These are phyloP conservation scores for thale cress (Arabidopsis thaliana) DNA, from an alignment of 345 rosid genomes.

Conservation along the genomic window DNA sequence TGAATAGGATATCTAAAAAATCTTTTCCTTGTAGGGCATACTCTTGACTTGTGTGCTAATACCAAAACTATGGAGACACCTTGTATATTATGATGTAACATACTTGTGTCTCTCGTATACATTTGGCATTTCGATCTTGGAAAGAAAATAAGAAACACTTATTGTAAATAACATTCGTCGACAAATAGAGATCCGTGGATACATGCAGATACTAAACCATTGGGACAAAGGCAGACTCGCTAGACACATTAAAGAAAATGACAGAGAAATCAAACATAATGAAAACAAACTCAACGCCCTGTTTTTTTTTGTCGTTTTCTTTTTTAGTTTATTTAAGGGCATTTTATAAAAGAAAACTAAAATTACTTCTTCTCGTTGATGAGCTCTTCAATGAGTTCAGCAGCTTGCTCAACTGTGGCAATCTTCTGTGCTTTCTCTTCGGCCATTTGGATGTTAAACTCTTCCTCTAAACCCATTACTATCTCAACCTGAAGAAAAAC, in stretches of 20 bases:
- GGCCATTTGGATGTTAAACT: constrained; percentile 61
- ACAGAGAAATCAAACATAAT: constrained; percentile 14
- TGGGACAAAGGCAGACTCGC: constrained; percentile 20
- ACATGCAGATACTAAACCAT: constrained; percentile 27
- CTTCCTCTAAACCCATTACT: constrained; percentile 81
- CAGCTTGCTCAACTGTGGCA: constrained; percentile 69
- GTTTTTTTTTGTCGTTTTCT: neutral
- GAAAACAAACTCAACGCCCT: constrained; percentile 27
- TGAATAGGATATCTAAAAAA: constrained; percentile 3
- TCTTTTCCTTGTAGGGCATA: constrained; percentile 25
- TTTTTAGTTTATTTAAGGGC: neutral
- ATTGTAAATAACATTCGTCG: constrained; percentile 10
- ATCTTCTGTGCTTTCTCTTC: constrained; percentile 73
- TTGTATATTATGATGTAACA: constrained; percentile 28
- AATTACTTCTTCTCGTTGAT: constrained; percentile 46
- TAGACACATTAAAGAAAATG: constrained; percentile 21
- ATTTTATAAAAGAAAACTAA: neutral
- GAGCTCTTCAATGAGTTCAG: constrained; percentile 67
- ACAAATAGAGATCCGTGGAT: constrained; percentile 24
- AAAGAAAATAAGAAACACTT: neutral
- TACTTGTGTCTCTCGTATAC: neutral
- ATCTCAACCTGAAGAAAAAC: constrained; percentile 65
- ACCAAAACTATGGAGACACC: constrained; percentile 9
- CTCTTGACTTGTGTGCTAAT: constrained; percentile 21
- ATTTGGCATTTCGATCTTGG: neutral